A percentile compares a stretch with the other conserved stretches of the same genome.
Conservation (phyloP, 768 basidiomycete species). For the Serendipita indica region DNA sequence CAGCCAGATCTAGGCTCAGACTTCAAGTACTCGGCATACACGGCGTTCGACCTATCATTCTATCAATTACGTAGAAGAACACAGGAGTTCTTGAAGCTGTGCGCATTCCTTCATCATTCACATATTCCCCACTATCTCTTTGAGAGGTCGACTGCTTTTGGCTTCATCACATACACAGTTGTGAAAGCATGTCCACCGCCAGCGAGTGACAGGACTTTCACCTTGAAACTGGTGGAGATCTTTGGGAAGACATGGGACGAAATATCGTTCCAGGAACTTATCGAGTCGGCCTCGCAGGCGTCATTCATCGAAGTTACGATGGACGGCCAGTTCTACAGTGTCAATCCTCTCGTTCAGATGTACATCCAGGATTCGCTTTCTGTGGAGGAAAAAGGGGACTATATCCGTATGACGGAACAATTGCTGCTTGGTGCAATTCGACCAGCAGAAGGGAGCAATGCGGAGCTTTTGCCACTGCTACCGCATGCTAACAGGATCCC, state of each 20-base stretch:
- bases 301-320: neutral
- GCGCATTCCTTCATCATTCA: neutral
- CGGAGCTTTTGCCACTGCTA: neutral
- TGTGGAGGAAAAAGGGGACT: neutral
- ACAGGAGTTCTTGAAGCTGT: neutral
- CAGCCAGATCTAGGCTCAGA: too few relatives aligned
- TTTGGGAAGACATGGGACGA: neutral
- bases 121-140: neutral
- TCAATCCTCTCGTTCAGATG: neutral
- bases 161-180: neutral
- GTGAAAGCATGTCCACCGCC: neutral
- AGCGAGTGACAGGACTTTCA: neutral
- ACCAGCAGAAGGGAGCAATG: neutral
- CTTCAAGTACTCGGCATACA: too few relatives aligned
- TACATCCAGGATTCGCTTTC: neutral
- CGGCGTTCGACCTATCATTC: too few relatives aligned
- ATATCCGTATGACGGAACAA: neutral
- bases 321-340: neutral
- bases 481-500: neutral
- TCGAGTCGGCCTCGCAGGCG: neutral
- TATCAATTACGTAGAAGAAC: too few relatives aligned
- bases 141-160: neutral
- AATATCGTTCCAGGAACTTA: neutral
- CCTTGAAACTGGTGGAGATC: neutral
- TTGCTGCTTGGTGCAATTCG: neutral